These are phyloP conservation scores for Verticillium zaregamsianum DNA, from an alignment of 2,329 filamentous ascomycete species.

Conservation along the genomic window DNA sequence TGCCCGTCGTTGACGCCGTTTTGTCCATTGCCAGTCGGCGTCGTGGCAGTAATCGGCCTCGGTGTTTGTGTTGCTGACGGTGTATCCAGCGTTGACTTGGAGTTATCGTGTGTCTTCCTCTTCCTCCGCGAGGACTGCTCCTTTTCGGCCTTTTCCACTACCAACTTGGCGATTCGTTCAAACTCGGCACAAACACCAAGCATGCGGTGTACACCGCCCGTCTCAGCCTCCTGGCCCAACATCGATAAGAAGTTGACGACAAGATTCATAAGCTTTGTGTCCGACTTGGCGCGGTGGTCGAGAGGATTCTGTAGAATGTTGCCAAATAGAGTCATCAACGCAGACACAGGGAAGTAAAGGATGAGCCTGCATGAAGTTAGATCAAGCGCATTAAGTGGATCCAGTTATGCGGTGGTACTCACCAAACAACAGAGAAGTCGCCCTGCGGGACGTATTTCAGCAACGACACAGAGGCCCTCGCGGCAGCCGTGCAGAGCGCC, in stretches of 20 bases:
- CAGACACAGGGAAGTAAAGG: constrained; percentile 93
- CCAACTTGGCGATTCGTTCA: constrained; percentile 84
- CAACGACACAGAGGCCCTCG: constrained; percentile 85
- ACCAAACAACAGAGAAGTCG: constrained; percentile 95
- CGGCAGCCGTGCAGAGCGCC: constrained; percentile 86
- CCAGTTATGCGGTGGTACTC: constrained; percentile 29
- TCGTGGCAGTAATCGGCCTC: constrained; percentile 20
- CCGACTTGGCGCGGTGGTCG: constrained; percentile 81
- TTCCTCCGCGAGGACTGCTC: constrained; percentile 78
- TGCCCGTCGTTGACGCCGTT: constrained; percentile 12
- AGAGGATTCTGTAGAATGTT: constrained; percentile 95
- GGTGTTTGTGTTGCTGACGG: constrained; percentile 20
- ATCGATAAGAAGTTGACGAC: constrained; percentile 91
- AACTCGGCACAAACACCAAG: constrained; percentile 93
- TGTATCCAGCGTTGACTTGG: constrained; percentile 14
- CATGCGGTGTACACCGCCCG: constrained; percentile 90
- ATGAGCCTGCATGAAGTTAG: constrained; percentile 59
- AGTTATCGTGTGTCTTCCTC: constrained; percentile 57
- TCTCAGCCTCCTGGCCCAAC: constrained; percentile 83
- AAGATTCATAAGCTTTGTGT: constrained; percentile 85
- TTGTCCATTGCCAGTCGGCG: constrained; percentile 19
- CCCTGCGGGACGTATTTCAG: constrained; percentile 96
- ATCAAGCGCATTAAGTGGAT: constrained; percentile 21
- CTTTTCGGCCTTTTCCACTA: constrained; percentile 87
- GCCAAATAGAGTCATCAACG: constrained; percentile 90